A percentile compares a stretch with the other conserved stretches of the same genome.
Conservation (phyloP, 2,329 filamentous ascomycete genomes). For the Xylaria sp. region DNA sequence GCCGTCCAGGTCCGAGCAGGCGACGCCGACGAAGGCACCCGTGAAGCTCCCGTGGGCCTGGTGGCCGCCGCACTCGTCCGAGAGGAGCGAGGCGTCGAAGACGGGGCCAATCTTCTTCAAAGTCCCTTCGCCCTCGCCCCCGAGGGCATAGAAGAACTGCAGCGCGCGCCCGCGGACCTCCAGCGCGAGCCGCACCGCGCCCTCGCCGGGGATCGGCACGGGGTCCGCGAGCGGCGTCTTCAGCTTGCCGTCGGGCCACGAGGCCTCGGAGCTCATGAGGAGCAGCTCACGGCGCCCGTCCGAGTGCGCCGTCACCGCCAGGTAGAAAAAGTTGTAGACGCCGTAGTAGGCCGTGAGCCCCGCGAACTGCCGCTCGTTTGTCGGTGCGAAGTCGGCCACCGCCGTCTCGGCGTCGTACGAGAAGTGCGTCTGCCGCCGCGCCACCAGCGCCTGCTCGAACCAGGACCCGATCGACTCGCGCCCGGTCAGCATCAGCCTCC, state of each 20-base stretch:
- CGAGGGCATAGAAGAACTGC: constrained; percentile 61
- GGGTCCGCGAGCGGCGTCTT: constrained; percentile 45
- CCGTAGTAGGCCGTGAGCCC: constrained; percentile 65
- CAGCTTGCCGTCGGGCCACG: constrained; percentile 56
- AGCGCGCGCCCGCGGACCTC: constrained; percentile 53
- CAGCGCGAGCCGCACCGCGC: constrained; percentile 56
- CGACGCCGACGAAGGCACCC: constrained; percentile 61
- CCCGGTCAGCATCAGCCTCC: constrained; percentile 51
- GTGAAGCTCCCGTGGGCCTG: constrained; percentile 65
- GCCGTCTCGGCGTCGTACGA: constrained; percentile 63
- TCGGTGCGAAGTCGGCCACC: constrained; percentile 55
- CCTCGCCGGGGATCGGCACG: constrained; percentile 54
- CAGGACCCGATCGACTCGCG: constrained; percentile 59
- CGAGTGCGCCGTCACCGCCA: constrained; percentile 59
- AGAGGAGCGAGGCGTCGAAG: constrained; percentile 61
- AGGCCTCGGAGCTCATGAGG: constrained; percentile 58
- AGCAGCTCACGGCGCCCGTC: constrained; percentile 61
- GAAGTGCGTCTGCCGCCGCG: constrained; percentile 60
- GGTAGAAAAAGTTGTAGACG: constrained; percentile 67
- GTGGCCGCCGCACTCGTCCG: constrained; percentile 66
- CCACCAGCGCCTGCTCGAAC: constrained; percentile 61
- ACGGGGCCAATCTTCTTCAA: constrained; percentile 56
- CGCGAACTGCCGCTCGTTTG: constrained; percentile 63
- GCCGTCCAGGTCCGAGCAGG: constrained; percentile 59
- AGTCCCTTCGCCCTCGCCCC: constrained; percentile 45